A percentile compares a stretch with the other conserved stretches of the same genome.
phyloP scores from a whole-genome alignment of 768 basidiomycete genomes.

The Leucocoprinus sp. region DNA sequence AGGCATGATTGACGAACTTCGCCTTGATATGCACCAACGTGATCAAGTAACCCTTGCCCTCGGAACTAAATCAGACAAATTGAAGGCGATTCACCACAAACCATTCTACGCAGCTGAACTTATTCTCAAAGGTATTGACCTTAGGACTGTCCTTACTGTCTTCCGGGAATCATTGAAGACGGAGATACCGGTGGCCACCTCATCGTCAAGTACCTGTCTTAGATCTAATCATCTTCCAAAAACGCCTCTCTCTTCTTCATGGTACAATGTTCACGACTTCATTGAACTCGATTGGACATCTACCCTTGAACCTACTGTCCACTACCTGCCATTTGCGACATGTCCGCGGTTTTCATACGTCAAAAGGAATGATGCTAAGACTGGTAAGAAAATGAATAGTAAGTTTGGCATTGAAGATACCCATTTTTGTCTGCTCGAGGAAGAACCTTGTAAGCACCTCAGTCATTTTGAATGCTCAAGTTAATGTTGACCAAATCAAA shows the following conservation, averaged over 20 bases:
- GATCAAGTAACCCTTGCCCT: constrained; percentile 67
- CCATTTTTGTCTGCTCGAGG: constrained; percentile 73
- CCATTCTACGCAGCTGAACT: constrained; percentile 86
- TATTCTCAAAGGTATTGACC: constrained; percentile 63
- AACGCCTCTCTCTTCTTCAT: constrained; percentile 40
- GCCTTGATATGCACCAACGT: constrained; percentile 88
- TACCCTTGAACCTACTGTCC: constrained; percentile 45
- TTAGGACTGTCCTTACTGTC: constrained; percentile 70
- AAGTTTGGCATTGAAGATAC: constrained; percentile 86
- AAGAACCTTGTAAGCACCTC: constrained; percentile 50
- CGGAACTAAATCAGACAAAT: constrained; percentile 48
- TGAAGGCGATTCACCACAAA: constrained; percentile 62
- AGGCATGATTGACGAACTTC: constrained; percentile 69
- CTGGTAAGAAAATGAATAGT: constrained; percentile 36
- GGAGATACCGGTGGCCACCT: constrained; percentile 40
- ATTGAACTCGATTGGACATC: constrained; percentile 68
- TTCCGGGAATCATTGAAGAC: constrained; percentile 70
- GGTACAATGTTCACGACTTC: constrained; percentile 80
- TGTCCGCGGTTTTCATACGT: constrained; percentile 84
- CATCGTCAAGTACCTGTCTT: constrained; percentile 41
- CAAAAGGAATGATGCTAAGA: constrained; percentile 45
- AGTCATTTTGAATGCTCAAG: neutral
- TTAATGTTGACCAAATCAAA: neutral
- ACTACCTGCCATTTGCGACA: constrained; percentile 62
- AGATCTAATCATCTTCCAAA: constrained; percentile 35